Percentiles rank a stretch among this genome's conserved stretches.
Conservation (phyloP, 2,329 filamentous ascomycete species). For the Didymella glomerata region DNA sequence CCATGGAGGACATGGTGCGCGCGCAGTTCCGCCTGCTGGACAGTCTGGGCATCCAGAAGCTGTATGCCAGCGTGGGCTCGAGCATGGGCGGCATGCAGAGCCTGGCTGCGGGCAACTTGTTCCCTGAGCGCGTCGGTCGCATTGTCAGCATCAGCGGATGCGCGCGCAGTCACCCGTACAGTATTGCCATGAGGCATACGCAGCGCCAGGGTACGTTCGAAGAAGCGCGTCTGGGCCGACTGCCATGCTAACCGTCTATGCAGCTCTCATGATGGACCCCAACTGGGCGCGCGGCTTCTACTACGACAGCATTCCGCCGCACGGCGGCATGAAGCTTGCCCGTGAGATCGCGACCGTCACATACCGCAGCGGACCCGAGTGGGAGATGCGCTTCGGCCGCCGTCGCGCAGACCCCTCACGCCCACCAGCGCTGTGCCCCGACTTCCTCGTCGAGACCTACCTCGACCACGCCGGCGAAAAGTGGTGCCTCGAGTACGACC, state of each 20-base stretch:
- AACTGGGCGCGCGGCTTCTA: slow-evolving; percentile 97
- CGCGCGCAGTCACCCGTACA: slow-evolving; percentile 93
- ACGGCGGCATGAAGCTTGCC: slow-evolving; percentile 96
- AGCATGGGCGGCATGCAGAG: slow-evolving; percentile 99
- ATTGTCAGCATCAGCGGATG: slow-evolving; percentile 93
- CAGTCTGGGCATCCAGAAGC: slow-evolving; percentile 73
- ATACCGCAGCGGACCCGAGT: slow-evolving; percentile 94
- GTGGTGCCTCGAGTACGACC: slow-evolving; percentile 95
- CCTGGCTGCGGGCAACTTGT: slow-evolving; percentile 83
- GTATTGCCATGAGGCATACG: slow-evolving; percentile 97
- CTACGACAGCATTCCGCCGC: slow-evolving; percentile 81
- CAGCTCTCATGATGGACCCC: slow-evolving; percentile 96
- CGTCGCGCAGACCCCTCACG: slow-evolving; percentile 84
- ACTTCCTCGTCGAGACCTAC: slow-evolving; percentile 98
- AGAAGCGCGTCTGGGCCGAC: background rate
- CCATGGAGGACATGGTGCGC: slow-evolving; percentile 96
- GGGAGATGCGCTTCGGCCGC: slow-evolving; percentile 93
- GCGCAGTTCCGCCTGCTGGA: slow-evolving; percentile 93
- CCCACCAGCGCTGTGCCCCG: slow-evolving; percentile 91
- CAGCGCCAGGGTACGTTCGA: slow-evolving; percentile 74
- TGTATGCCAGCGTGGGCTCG: slow-evolving; percentile 92
- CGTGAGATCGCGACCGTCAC: slow-evolving; percentile 98
- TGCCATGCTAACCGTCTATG: slow-evolving; percentile 14
- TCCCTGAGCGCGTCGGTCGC: slow-evolving; percentile 80
- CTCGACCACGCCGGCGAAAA: slow-evolving; percentile 98